Percentiles rank a stretch among this genome's conserved stretches.
Conservation (phyloP, 106 monocot species). For the Acorus gramineus region DNA sequence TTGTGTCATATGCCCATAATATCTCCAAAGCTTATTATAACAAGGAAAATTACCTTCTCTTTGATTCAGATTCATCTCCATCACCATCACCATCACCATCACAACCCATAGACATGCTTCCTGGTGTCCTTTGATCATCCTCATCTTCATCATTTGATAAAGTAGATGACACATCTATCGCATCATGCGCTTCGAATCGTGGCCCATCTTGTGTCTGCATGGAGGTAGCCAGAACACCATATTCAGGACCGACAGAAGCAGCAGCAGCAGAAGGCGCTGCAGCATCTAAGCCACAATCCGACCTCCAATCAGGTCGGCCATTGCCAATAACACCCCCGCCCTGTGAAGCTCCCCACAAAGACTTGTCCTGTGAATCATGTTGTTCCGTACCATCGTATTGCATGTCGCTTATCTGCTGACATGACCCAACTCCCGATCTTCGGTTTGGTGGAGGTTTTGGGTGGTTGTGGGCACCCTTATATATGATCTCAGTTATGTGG, state of each 20-base stretch:
- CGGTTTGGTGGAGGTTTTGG: conserved; percentile 41
- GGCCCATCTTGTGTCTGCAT: conserved; percentile 25
- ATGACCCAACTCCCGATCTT: conserved; percentile 12
- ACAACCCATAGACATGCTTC: conserved; percentile 20
- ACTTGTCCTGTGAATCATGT: conserved; percentile 7
- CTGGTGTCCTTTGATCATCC: conserved; percentile 34
- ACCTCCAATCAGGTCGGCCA: conserved; percentile 15
- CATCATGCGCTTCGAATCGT: conserved; percentile 33
- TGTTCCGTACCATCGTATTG: conserved; percentile 32
- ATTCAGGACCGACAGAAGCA: conserved; percentile 8
- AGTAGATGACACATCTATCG: conserved; percentile 35
- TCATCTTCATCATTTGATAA: conserved; percentile 56
- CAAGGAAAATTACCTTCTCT: conserved; percentile 46
- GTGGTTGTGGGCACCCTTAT: conserved; percentile 76
- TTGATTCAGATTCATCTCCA: conserved; percentile 63
- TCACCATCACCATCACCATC: conserved; percentile 22
- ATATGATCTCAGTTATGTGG: conserved; percentile 74
- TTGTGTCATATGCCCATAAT: no score
- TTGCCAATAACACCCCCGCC: conserved; percentile 3
- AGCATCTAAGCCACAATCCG: conserved; percentile 18
- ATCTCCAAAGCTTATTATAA: no score
- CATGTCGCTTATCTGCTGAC: conserved; percentile 13
- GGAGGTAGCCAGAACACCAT: conserved; percentile 20
- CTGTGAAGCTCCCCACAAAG: conserved; percentile 14
- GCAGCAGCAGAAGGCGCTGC: conserved; percentile 19